Conservation (phyloP, 108 stramenopile species). For the Phaeodactylum tricornutum region DNA sequence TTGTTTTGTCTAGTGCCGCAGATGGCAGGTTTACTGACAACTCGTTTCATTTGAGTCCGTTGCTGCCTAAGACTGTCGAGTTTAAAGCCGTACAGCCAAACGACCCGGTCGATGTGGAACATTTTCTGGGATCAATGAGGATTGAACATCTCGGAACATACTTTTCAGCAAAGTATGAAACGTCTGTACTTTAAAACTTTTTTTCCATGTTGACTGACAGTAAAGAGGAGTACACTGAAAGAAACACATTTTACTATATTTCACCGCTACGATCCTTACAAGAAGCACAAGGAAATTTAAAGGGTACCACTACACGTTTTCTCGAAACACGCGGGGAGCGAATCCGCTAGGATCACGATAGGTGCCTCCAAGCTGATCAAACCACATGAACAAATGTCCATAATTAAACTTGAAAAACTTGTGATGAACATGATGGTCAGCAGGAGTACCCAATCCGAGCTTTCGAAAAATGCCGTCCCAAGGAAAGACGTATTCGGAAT, state of each 20-base stretch:
- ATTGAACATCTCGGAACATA: slow-evolving; percentile 28
- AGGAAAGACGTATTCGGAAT: slow-evolving; percentile 79
- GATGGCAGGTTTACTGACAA: slow-evolving; percentile 33
- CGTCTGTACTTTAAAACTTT: no score
- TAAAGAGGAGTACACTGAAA: no score
- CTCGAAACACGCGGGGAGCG: slow-evolving; percentile 54
- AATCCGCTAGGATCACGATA: slow-evolving; percentile 62
- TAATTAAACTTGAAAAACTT: slow-evolving; percentile 91
- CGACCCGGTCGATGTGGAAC: slow-evolving; percentile 8
- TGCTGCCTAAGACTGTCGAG: neutral
- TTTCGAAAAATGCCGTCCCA: slow-evolving; percentile 71
- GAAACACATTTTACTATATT: no score
- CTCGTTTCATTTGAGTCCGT: slow-evolving; percentile 16
- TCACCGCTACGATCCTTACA: no score
- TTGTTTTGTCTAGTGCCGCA: slow-evolving; percentile 33
- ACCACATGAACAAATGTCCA: slow-evolving; percentile 95
- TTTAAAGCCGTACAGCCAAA: slow-evolving; percentile 1
- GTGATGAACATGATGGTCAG: slow-evolving; percentile 96
- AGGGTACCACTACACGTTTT: neutral
- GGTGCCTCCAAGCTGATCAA: slow-evolving; percentile 73
- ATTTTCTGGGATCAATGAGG: slow-evolving; percentile 8
- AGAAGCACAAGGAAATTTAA: no score
- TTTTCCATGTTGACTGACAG: no score
- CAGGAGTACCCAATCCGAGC: slow-evolving; percentile 81
- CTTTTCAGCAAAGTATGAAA: slow-evolving; percentile 11